phyloP scores from a whole-genome alignment of 2,329 filamentous ascomycete species.

The Neophaeococcomyces mojaviensis region DNA sequence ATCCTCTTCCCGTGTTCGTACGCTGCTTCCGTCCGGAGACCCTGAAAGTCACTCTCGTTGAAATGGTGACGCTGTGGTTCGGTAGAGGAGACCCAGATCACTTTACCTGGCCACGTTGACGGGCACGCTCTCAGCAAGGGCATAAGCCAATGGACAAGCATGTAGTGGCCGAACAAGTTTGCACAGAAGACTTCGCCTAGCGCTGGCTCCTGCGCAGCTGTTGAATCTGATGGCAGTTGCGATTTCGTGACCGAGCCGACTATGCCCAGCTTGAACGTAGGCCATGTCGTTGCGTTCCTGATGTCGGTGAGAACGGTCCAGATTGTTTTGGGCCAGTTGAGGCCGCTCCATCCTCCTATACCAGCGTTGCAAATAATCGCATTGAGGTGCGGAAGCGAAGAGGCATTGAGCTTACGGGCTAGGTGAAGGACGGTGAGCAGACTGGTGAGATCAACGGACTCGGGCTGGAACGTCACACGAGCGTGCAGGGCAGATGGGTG shows the following conservation, averaged over 20 bases:
- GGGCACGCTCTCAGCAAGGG: slow-evolving; percentile 57
- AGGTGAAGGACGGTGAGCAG: slow-evolving; percentile 50
- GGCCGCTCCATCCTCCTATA: slow-evolving; percentile 75
- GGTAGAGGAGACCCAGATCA: slow-evolving; percentile 83
- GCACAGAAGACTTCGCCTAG: slow-evolving; percentile 81
- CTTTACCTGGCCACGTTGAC: slow-evolving; percentile 47
- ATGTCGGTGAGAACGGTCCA: slow-evolving; percentile 54
- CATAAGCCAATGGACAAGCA: slow-evolving; percentile 72
- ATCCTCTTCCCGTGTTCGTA: slow-evolving; percentile 87
- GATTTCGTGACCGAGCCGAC: slow-evolving; percentile 47
- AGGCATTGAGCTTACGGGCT: slow-evolving; percentile 41
- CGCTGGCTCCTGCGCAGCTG: slow-evolving; percentile 41
- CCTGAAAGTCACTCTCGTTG: slow-evolving; percentile 66
- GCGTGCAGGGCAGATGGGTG: slow-evolving; percentile 30
- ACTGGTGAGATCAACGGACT: slow-evolving; percentile 51
- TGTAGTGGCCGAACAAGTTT: slow-evolving; percentile 92
- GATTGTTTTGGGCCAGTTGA: slow-evolving; percentile 60
- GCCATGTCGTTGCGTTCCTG: slow-evolving; percentile 65
- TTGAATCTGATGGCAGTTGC: slow-evolving; percentile 36
- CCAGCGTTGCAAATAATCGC: slow-evolving; percentile 79
- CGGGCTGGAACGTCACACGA: slow-evolving; percentile 46
- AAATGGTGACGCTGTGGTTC: slow-evolving; percentile 58
- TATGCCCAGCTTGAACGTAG: slow-evolving; percentile 63
- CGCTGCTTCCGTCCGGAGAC: slow-evolving; percentile 51
- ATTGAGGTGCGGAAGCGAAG: slow-evolving; percentile 62